Conservation (phyloP, 2,329 filamentous ascomycete genomes). For the Cyphellophora attinorum region DNA sequence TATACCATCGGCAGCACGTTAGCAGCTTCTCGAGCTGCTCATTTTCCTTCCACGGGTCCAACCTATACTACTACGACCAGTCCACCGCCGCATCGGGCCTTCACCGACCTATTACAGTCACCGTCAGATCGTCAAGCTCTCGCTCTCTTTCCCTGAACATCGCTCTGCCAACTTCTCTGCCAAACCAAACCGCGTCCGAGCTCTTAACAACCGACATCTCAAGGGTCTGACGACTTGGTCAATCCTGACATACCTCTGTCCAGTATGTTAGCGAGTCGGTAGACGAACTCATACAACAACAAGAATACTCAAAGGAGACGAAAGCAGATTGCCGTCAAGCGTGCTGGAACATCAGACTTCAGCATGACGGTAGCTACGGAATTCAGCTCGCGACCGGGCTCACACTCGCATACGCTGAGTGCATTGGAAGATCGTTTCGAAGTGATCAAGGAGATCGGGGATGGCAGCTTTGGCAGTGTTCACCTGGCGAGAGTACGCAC, state of each 20-base stretch:
- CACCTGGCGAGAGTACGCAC: conserved; percentile 83
- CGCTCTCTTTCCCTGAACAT: background rate
- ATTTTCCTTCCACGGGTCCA: background rate
- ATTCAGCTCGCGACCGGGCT: conserved; percentile 57
- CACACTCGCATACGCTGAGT: conserved; percentile 40
- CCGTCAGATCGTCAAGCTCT: background rate
- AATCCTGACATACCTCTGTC: too few species aligned
- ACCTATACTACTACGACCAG: too few species aligned
- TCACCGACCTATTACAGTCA: too few species aligned
- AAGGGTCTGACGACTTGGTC: background rate
- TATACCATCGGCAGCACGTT: background rate
- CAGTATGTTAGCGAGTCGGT: too few species aligned
- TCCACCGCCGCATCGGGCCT: too few species aligned
- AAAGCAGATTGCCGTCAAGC: too few species aligned
- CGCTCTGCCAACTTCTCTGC: background rate
- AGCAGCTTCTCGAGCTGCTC: background rate
- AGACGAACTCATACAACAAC: too few species aligned
- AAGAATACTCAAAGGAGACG: too few species aligned
- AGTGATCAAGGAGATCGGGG: conserved; percentile 93
- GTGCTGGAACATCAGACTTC: too few species aligned
- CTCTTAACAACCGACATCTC: conserved; percentile 3
- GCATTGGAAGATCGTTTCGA: conserved; percentile 91
- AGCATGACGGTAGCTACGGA: conserved; percentile 70
- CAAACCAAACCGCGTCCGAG: conserved; percentile 1
- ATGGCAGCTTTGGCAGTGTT: conserved; percentile 97